phyloP scores from a whole-genome alignment of 352 stramenopile genomes.

The Pythium insidiosum region DNA sequence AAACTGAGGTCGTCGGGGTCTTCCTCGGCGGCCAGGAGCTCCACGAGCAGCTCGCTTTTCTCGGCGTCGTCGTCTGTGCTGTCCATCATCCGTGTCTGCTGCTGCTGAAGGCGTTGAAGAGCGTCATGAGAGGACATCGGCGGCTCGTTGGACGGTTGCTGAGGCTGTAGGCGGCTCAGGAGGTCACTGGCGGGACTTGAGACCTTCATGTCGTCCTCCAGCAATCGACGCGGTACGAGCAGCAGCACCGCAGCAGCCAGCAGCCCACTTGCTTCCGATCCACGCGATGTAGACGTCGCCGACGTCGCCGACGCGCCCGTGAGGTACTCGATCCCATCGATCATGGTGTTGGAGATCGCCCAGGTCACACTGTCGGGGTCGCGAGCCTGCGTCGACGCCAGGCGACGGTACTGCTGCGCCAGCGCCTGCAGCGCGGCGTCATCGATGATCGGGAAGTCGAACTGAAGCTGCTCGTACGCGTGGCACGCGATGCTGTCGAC shows the following conservation, averaged over 20 bases:
- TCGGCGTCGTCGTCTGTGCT: neutral
- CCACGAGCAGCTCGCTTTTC: slow-evolving; percentile 11
- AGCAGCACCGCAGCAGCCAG: slow-evolving; percentile 37
- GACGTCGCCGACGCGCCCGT: slow-evolving; percentile 21
- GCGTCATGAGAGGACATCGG: neutral
- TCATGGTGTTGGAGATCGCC: slow-evolving; percentile 26
- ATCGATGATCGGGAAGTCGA: slow-evolving; percentile 37
- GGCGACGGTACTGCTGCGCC: slow-evolving; percentile 26
- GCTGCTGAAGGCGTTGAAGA: neutral
- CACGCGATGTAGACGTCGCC: slow-evolving; percentile 9
- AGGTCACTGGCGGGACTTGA: slow-evolving; percentile 18
- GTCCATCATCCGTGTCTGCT: neutral
- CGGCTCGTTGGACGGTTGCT: too few species aligned
- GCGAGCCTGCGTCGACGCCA: slow-evolving; percentile 9
- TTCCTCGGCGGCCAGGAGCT: slow-evolving; percentile 39
- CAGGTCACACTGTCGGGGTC: slow-evolving; percentile 6
- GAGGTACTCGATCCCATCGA: slow-evolving; percentile 39
- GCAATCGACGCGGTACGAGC: slow-evolving; percentile 21
- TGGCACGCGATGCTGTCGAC: slow-evolving; percentile 9
- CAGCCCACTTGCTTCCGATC: slow-evolving; percentile 26
- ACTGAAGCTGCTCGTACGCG: slow-evolving; percentile 45
- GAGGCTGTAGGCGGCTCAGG: slow-evolving; percentile 4
- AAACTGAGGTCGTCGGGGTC: slow-evolving; percentile 53
- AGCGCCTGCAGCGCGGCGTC: slow-evolving; percentile 30
- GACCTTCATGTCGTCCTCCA: slow-evolving; percentile 13